These are phyloP conservation scores for Candida dubliniensis DNA, from an alignment of 1,139 yeast species.

Conservation along the genomic window DNA sequence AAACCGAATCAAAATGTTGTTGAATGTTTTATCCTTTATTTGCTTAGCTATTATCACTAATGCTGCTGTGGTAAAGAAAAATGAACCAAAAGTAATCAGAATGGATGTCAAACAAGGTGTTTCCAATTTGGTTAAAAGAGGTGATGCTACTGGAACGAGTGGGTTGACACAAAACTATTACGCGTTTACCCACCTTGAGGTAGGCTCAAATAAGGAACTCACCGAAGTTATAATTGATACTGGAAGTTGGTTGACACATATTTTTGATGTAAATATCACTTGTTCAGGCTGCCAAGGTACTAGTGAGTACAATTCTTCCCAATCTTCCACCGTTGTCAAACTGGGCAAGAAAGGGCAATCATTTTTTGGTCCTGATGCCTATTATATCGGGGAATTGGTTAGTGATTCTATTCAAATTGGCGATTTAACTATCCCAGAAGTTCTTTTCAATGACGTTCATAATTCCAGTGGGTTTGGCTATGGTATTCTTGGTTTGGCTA, in stretches of 20 bases:
- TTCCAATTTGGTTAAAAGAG: no score
- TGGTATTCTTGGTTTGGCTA: slow-evolving; percentile 5
- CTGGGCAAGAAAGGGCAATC: not conserved
- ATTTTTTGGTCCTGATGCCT: slow-evolving; percentile 1
- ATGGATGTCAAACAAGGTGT: no score
- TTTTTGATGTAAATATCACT: not conserved
- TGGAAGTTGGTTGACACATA: slow-evolving; percentile 3
- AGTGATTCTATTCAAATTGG: not conserved
- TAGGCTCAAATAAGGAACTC: slow-evolving; percentile 3
- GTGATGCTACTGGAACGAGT: no score
- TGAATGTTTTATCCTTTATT: no score
- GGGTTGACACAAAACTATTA: not conserved
- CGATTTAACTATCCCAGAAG: not conserved
- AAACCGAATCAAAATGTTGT: no score
- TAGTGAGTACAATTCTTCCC: slow-evolving; percentile 1
- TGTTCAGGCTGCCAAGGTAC: not conserved
- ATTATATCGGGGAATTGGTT: slow-evolving; percentile 4
- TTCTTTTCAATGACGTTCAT: not conserved
- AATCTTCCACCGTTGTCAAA: slow-evolving; percentile 1
- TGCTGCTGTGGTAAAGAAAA: no score
- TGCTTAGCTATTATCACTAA: no score
- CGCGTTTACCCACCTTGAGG: not conserved
- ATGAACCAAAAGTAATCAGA: no score
- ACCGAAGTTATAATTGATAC: slow-evolving; percentile 1
- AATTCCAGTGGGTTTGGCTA: not conserved